Evolutionary conservation across 345 rosid species (phyloP), one percentile per base, ranked within the genome.

Genomic region (Citropsis articulata): DNA sequence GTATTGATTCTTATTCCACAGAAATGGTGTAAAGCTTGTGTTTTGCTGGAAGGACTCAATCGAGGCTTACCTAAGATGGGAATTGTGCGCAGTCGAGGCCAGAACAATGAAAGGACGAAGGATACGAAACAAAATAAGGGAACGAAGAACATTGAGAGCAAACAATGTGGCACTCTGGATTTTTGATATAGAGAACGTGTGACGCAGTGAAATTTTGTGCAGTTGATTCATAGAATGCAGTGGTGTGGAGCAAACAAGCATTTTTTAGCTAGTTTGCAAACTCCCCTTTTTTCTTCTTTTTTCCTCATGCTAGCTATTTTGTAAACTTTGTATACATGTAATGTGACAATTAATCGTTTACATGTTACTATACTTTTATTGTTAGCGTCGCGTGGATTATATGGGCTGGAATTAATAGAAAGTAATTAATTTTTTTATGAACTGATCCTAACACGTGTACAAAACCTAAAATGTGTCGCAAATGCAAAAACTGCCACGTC

Each of bases 1-100:
- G 8, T 7, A 56, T 67, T 21, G 6, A 16, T 66, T 9, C 31
- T 56, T 22, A 56, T 28, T 57, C 25, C 6, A 66, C 83, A 95
- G 97, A 95, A 90, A 92, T 90, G 96, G 97, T 92, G 98, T 71
- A 94, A 96, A 85, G 97, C 99, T 63, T 94, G 99, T 77, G 94
- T 92, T 73, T 84, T 94, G 85, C 91, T 96, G 69, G 95, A 93
- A 76, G 98, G 97, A 84, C 83, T 96, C 77, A 96, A 95, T 77
- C 88, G 89, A 22, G 99, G 99, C 45, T 82, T 95, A 84, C 98
- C 97, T 30, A 92, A 89, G 86, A 79, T 93, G 80, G 98, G 99
- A 22, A 93, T 95, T 36, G 96, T 95, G 63, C 86, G 97, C 77
- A 81, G 77, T 65, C 84, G 88, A 74, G 92, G 85, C 75, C 69